phyloP scores from a whole-genome alignment of 768 basidiomycete species.

The Hypholoma fasciculare region DNA sequence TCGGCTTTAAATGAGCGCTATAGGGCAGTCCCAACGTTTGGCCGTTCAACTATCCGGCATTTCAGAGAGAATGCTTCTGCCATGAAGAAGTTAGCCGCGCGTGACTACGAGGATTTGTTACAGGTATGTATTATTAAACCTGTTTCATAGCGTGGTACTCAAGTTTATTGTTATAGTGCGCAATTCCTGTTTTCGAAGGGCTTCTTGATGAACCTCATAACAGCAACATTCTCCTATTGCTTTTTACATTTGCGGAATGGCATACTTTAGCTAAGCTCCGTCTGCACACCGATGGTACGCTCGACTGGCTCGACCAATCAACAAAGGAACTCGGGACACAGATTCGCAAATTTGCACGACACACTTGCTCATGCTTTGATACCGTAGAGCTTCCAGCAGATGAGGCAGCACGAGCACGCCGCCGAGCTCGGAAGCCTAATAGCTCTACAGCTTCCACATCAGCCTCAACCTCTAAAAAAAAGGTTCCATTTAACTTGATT shows the following conservation, averaged over 20 bases:
- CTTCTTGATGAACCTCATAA: slow-evolving; percentile 18
- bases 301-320: neutral
- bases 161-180: slow-evolving; percentile 16
- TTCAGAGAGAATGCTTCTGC: neutral
- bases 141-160: neutral
- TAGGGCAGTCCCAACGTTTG: slow-evolving; percentile 16
- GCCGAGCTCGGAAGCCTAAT: neutral
- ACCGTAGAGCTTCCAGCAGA: slow-evolving; percentile 11
- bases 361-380: neutral
- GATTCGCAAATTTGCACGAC: neutral
- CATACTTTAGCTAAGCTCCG: neutral
- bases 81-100: slow-evolving; percentile 28
- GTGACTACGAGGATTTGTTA: slow-evolving; percentile 32
- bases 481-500: slow-evolving; percentile 19
- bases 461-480: neutral
- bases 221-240: neutral
- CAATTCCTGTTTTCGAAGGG: slow-evolving; percentile 35
- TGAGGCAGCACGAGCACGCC: slow-evolving; percentile 6
- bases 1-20: slow-evolving; percentile 14
- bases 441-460: neutral
- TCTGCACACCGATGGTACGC: neutral
- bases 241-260: slow-evolving; percentile 1
- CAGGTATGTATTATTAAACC: slow-evolving; percentile 16
- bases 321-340: slow-evolving; percentile 1
- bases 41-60: too few relatives aligned